phyloP scores from a whole-genome alignment of 2,329 filamentous ascomycete genomes.

The Chaetomium globosum region DNA sequence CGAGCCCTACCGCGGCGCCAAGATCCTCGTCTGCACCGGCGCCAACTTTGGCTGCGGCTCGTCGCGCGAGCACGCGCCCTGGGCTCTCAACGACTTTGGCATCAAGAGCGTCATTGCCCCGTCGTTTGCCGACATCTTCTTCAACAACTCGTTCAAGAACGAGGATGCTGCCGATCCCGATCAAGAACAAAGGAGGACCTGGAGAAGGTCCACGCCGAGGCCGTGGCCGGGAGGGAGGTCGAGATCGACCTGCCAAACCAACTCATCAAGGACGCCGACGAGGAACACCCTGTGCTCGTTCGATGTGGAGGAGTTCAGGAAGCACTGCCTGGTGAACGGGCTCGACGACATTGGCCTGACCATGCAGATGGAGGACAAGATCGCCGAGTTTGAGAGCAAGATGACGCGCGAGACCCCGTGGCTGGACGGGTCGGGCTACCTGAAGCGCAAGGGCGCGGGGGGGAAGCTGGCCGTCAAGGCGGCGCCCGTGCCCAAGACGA shows the following conservation, averaged over 20 bases:
- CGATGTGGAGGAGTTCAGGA: conserved; percentile 89
- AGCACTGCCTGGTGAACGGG: conserved; percentile 90
- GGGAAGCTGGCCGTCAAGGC: conserved; percentile 62
- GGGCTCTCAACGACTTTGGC: conserved; percentile 95
- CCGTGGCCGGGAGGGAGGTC: conserved; percentile 76
- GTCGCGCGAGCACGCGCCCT: conserved; percentile 92
- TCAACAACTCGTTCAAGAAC: conserved; percentile 99
- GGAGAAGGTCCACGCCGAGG: conserved; percentile 73
- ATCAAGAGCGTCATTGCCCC: conserved; percentile 93
- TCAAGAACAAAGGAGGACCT: conserved; percentile 68
- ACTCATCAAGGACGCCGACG: conserved; percentile 73
- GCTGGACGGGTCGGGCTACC: conserved; percentile 84
- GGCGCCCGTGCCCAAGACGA: conserved; percentile 80
- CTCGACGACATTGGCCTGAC: conserved; percentile 95
- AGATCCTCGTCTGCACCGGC: conserved; percentile 89
- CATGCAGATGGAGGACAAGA: conserved; percentile 89
- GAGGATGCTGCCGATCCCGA: conserved; percentile 89
- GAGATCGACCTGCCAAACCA: conserved; percentile 89
- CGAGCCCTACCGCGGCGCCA: conserved; percentile 78
- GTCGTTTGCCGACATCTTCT: conserved; percentile 89
- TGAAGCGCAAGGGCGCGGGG: conserved; percentile 61
- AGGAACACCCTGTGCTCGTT: conserved; percentile 76
- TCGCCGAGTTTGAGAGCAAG: conserved; percentile 76
- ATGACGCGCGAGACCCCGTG: conserved; percentile 80
- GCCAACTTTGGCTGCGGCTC: conserved; percentile 94